A percentile compares a stretch with the other conserved stretches of the same genome.
Conservation (phyloP, 2,329 filamentous ascomycete species). For the Pseudocercospora macadamiae region DNA sequence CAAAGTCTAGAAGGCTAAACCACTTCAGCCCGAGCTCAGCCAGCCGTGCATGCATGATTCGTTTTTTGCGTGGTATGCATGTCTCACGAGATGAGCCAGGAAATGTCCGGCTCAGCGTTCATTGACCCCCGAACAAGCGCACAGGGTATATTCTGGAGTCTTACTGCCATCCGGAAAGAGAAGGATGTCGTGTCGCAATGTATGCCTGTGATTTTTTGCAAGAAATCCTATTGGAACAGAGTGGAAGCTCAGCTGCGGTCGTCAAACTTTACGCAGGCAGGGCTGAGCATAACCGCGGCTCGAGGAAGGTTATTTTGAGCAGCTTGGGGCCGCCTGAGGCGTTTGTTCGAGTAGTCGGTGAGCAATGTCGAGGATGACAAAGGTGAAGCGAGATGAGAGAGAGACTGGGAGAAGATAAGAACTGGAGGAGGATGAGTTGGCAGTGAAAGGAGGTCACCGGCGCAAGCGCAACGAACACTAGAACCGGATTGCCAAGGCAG, state of each 20-base stretch:
- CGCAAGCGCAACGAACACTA: background rate
- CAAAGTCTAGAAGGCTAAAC: slow-evolving; percentile 1
- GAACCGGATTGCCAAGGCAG: background rate
- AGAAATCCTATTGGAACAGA: background rate
- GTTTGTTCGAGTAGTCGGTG: background rate
- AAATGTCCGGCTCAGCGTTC: background rate
- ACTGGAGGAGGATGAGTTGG: background rate
- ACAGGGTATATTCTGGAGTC: background rate
- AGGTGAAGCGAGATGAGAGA: background rate
- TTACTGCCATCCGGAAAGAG: background rate
- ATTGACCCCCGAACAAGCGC: background rate
- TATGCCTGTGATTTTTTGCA: background rate
- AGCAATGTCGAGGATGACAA: background rate
- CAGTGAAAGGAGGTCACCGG: background rate
- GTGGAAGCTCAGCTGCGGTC: background rate
- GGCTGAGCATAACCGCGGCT: slow-evolving; percentile 6
- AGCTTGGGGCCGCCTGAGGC: background rate
- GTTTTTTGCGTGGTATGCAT: slow-evolving; percentile 3
- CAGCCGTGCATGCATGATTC: background rate
- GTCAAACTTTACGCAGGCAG: background rate
- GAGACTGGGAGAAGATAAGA: background rate
- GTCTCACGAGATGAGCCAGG: slow-evolving; percentile 1
- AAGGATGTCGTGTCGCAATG: background rate
- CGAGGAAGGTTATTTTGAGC: background rate
- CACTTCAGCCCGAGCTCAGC: background rate